Percentiles rank a stretch among this genome's conserved stretches.
Evolutionary conservation across 192 early-diverging fungal genomes (phyloP).

Genomic region (Coemansia sp.): DNA sequence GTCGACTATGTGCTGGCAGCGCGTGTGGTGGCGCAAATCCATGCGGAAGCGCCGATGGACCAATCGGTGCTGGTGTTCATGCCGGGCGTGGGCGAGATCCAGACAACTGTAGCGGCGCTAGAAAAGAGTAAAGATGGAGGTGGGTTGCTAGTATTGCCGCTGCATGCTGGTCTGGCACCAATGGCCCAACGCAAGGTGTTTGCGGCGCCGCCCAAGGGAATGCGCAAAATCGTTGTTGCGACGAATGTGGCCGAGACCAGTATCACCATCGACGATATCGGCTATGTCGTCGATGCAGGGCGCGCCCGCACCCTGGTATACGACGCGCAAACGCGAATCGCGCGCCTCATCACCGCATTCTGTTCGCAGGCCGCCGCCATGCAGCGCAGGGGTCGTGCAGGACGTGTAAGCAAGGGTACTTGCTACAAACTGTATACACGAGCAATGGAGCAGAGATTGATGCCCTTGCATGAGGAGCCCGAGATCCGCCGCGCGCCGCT

Average conservation of each 20-base stretch:
- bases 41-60: conserved; percentile 41
- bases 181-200: conserved; percentile 59
- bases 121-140: not conserved
- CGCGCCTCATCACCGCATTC: conserved; percentile 57
- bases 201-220: conserved; percentile 44
- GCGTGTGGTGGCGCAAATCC: conserved; percentile 60
- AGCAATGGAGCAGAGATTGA: conserved; percentile 44
- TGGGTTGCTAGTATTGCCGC: conserved; percentile 51
- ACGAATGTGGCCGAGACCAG: conserved; percentile 84
- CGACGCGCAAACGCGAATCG: conserved; percentile 60
- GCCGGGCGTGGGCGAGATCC: conserved; percentile 76
- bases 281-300: conserved; percentile 71
- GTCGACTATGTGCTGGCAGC: conserved; percentile 65
- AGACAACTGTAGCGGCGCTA: conserved; percentile 62
- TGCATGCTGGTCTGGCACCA: conserved; percentile 62
- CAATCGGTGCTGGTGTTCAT: conserved; percentile 70
- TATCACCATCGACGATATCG: conserved; percentile 69
- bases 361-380: conserved; percentile 60
- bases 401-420: conserved; percentile 70
- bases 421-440: conserved; percentile 76
- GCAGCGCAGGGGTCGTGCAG: conserved; percentile 82
- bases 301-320: conserved; percentile 63
- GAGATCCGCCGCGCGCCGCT: conserved; percentile 82
- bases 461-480: conserved; percentile 65
- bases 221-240: conserved; percentile 83